Evolutionary conservation across 2,329 filamentous ascomycete species (phyloP), one percentile per base, ranked within the genome.

Genomic region (Aureobasidium namibiae): DNA sequence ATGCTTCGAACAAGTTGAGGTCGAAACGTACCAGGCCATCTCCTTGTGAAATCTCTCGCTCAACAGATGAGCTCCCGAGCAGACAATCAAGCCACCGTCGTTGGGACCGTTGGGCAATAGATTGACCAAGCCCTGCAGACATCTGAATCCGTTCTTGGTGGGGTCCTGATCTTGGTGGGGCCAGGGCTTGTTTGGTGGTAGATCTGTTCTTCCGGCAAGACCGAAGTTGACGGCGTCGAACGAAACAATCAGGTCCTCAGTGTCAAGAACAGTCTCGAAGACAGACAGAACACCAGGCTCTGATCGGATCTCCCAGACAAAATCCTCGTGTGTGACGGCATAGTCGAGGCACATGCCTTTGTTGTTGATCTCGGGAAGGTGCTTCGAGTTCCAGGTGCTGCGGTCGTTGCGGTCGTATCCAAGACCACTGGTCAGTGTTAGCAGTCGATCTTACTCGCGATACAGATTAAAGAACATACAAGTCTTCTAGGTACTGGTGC

Each of bases 41-140:
- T 61, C 64, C 1, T 61, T 48, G 66, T 72, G 63, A 60, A 71
- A 74, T 42, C 72, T 66, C 18, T 71, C 66, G 11, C 65, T 68
- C 0, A 70, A 57, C 13, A 65, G 38, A 26, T 73, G 70, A 4
- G 61, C 66, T 7, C 70, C 69, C 18, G 67, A 67, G 60, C 66
- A 72, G 10, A 71, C 71, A 41, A 73, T 71, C 63, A 74, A 63
- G 63, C 70, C 66, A 18, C 72, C 72, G 54, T 74, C 72, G 9
- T 73, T 62, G 0, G 70, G 69, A 0, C 72, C 72, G 31, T 70
- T 71, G 1, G 67, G 70, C 2, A 69, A 61, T 2, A 77, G 63
- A 64, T 81, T 81, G 1, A 81, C 75, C 0, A 81, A 69, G 4
- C 79, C 79, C 61, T 81, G 79, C 2, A 79, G 69, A 63, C 79